Base-by-base conservation (phyloP, 2,329 filamentous ascomycete species). In the Daldinia eschscholtzii region DNA sequence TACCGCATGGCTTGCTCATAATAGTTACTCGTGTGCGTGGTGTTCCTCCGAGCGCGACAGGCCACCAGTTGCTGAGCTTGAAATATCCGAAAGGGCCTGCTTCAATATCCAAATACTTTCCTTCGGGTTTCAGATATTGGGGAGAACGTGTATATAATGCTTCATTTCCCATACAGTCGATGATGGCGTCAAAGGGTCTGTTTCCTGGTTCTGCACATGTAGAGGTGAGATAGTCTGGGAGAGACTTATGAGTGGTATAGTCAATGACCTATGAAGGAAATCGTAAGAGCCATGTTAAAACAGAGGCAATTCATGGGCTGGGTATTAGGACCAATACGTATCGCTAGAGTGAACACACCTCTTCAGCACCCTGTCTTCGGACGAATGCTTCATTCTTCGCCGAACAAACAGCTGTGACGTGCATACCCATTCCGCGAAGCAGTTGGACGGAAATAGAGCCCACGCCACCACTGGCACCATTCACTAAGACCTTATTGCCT, bases 391-490 rank as follows among this genome's bases (percentile, higher is more conserved):
- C 71, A n/a, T 76, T 76, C 33, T 48, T 70, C 6, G 61, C 66
- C 0, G 73, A 76, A 42, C 71, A 77, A 42, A 75, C 50, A n/a
- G 65, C 74, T 3, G 72, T 75, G 33, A 76, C 70, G 15, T 68
- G 65, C 3, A 73, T 68, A 1, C 70, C 73, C 33, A 62, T 72
- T 2, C 61, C 71, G 15, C 35, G 57, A 30, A 74, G 72, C 12
- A 72, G 66, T 63, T 76, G 75, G 23, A 68, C 53, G 30, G 75
- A 46, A 9, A 74, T 56, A 23, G 55, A 70, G 2, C 70, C 74
- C 18, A 76, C 74, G 20, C 74, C 74, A 4, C 73, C 75, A 35
- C 72, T 76, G 6, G 70, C 74, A n/a, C 75, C 74, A 52, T 76
- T 75, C 1, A 76, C 39, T 9, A 76, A 56, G 30, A 70, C 71